Base-by-base conservation (phyloP, 176 grass and related monocot genomes). In the Oryza longistaminata region DNA sequence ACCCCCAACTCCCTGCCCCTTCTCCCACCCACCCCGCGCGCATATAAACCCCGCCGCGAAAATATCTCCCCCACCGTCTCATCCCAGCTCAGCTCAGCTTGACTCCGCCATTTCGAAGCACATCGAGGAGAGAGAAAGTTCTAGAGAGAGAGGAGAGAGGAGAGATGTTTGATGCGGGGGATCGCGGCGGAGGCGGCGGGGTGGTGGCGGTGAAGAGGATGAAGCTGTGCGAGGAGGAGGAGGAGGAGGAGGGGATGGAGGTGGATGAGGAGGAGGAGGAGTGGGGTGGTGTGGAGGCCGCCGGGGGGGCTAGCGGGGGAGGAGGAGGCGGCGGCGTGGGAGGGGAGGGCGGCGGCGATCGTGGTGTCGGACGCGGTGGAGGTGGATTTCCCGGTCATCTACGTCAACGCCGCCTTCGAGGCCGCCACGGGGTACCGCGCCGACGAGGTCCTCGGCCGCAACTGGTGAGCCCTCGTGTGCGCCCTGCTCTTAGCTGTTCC, bases 391-490 rank as follows among this genome's bases (percentile, higher is more conserved):
- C 93, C 96, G 25, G 71, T 99, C 66, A 99, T 99, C 74, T 99
- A 99, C 87, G 96, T 99, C 83, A 99, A 99, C 88, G 84, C 96
- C 19, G 96, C 92, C 21, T 99, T 99, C 43, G 96, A 99, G 88
- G 85, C 81, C 40, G 85, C 96, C 25, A 99, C 96, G 17, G 96
- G 96, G 43, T 99, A 99, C 91, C 91, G 91, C 76, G 96, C 96
- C 53, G 77, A 99, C 69, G 96, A 99, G 86, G 96, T 94, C 52
- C 90, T 99, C 62, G 96, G 96, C n/a, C 90, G 93, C 35, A 99
- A 99, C 82, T 99, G 96, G 96, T 99, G 29, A 87, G 82, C 35
- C 42, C 34, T 70, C 29, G 29, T 31, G 29, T 2, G 29, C 29
- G 29, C 42, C 17, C 49, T 21, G 43, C 22, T 6, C 35, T 31